phyloP scores from a whole-genome alignment of 2,329 filamentous ascomycete genomes.

The Fusarium nygamai region DNA sequence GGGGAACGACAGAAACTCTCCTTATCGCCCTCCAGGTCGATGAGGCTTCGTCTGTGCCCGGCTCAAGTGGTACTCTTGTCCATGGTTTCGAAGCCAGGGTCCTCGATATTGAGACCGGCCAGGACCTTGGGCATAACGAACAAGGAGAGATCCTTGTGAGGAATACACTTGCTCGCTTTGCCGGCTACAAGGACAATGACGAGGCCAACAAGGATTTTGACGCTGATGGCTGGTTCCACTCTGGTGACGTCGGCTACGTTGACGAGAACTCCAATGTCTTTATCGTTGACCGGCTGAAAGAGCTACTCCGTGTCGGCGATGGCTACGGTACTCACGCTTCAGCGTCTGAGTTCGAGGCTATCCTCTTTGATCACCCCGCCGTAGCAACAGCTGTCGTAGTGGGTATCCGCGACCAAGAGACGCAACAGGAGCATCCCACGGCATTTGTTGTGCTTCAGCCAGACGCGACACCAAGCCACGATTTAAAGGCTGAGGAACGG shows the following conservation, averaged over 20 bases:
- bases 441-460: background rate
- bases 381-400: background rate
- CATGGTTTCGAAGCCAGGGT: background rate
- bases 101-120: background rate
- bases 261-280: background rate
- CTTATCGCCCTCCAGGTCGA: background rate
- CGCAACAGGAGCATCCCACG: background rate
- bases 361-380: background rate
- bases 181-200: background rate
- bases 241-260: background rate
- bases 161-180: background rate
- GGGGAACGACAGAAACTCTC: background rate
- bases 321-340: background rate
- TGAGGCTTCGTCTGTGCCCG: background rate
- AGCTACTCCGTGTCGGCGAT: background rate
- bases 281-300: background rate
- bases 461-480: background rate
- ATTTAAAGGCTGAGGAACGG: background rate
- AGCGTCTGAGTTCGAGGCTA: background rate
- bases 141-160: background rate
- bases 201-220: background rate
- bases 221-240: background rate
- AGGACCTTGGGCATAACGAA: background rate
- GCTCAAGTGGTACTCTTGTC: background rate
- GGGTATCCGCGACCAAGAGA: background rate